These are phyloP conservation scores for Galium porrigens DNA, from an alignment of 305 asterid genomes.

Conservation along the genomic window DNA sequence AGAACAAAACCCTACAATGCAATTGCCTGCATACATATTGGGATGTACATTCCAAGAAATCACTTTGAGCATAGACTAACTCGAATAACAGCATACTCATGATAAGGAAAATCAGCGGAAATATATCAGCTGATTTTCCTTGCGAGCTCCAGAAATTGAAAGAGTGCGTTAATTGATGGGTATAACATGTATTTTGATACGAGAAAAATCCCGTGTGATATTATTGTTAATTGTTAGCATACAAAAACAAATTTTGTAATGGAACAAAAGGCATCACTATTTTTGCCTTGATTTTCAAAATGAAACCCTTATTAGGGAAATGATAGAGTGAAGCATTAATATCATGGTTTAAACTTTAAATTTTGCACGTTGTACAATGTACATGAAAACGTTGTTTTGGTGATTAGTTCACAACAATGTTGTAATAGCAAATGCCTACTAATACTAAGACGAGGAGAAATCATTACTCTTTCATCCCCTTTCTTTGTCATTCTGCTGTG, in stretches of 20 bases:
- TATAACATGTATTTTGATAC: no score
- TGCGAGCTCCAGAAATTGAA: not conserved
- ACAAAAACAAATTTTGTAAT: not conserved
- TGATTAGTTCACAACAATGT: not conserved
- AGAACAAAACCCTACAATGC: not conserved
- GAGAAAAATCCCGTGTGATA: no score
- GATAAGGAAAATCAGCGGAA: not conserved
- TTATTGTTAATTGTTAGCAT: no score
- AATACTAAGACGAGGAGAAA: not conserved
- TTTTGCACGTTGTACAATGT: not conserved
- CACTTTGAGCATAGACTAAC: not conserved
- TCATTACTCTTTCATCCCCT: not conserved
- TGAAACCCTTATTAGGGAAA: not conserved
- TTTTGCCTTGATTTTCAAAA: no score
- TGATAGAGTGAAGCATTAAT: not conserved
- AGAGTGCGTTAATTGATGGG: not conserved
- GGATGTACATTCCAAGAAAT: not conserved
- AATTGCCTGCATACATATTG: not conserved
- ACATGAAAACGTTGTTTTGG: not conserved
- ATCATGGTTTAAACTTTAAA: not conserved
- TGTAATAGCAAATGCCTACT: not conserved
- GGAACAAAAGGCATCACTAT: not conserved
- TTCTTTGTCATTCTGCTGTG: not conserved
- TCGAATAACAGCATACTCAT: no score
- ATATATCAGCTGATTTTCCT: not conserved